Percentiles rank a stretch among this genome's conserved stretches.
phyloP scores from a whole-genome alignment of 768 basidiomycete genomes.

The Tylopilus balloui region DNA sequence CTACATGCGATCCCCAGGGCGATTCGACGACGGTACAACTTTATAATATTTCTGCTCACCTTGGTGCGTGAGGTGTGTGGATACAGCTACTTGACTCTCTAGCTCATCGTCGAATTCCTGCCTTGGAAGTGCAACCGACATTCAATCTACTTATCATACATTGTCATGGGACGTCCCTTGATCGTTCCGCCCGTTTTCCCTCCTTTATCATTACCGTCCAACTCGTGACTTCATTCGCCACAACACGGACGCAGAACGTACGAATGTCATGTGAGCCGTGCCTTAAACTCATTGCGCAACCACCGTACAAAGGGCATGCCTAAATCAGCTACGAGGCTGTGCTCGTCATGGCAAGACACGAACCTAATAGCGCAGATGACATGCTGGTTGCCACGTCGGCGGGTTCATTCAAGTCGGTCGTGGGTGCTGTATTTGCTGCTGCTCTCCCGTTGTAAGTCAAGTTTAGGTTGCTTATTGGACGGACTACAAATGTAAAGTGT shows the following conservation, averaged over 20 bases:
- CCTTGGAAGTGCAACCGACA: not conserved
- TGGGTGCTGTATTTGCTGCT: slow-evolving; percentile 10
- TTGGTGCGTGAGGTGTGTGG: too few relatives aligned
- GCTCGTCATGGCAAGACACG: too few relatives aligned
- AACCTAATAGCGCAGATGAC: too few relatives aligned
- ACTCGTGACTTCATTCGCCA: too few relatives aligned
- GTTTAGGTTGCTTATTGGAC: slow-evolving; percentile 1
- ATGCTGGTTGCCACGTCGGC: not conserved
- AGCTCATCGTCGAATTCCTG: not conserved
- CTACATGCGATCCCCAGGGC: too few relatives aligned
- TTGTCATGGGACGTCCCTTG: not conserved
- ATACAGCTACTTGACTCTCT: too few relatives aligned
- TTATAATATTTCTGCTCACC: too few relatives aligned
- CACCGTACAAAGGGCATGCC: not conserved
- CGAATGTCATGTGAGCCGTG: not conserved
- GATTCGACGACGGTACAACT: too few relatives aligned
- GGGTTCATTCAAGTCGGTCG: not conserved
- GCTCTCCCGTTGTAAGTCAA: slow-evolving; percentile 14
- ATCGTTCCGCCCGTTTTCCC: not conserved
- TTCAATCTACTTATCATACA: too few relatives aligned
- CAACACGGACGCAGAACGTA: not conserved
- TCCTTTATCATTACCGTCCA: not conserved
- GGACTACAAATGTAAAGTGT: slow-evolving; percentile 7
- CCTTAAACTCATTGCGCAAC: not conserved
- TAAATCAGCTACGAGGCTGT: not conserved